Conservation (phyloP, 345 rosid genomes). For the Trapa bicornis region DNA sequence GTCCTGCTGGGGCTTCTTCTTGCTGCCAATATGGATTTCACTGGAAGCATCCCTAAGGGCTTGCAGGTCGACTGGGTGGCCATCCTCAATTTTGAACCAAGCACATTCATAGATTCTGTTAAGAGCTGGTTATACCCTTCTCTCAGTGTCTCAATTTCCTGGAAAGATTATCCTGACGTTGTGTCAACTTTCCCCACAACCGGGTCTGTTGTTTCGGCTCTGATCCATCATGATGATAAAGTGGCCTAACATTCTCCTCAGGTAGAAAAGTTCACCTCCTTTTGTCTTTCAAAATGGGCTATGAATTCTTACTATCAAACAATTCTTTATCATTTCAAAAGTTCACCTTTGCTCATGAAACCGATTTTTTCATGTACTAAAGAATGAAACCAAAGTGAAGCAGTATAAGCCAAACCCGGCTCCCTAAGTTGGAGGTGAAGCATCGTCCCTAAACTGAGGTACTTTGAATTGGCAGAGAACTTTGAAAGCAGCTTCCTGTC, state of each 20-base stretch:
- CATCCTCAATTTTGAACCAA: slow-evolving; percentile 57
- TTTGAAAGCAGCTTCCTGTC: background rate
- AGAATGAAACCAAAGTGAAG: background rate
- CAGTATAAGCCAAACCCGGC: too few species aligned
- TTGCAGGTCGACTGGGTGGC: slow-evolving; percentile 95
- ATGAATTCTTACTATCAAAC: background rate
- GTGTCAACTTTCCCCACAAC: slow-evolving; percentile 60
- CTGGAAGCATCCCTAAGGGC: slow-evolving; percentile 54
- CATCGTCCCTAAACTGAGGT: background rate
- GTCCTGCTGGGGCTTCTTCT: slow-evolving; percentile 73
- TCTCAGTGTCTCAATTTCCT: slow-evolving; percentile 52
- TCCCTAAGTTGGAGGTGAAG: background rate
- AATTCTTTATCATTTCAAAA: background rate
- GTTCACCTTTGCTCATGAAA: background rate
- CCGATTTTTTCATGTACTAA: background rate
- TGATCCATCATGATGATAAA: slow-evolving; percentile 54
- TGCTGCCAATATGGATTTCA: slow-evolving; percentile 84
- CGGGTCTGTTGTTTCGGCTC: slow-evolving; percentile 72
- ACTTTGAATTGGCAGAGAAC: background rate
- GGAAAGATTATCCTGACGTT: slow-evolving; percentile 76
- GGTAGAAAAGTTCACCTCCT: background rate
- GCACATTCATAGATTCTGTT: slow-evolving; percentile 42
- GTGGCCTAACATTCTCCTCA: slow-evolving; percentile 8
- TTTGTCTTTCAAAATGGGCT: too few species aligned
- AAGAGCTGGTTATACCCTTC: slow-evolving; percentile 78